phyloP scores from a whole-genome alignment of 83 land plant species.

The Isoetes engelmannii region DNA sequence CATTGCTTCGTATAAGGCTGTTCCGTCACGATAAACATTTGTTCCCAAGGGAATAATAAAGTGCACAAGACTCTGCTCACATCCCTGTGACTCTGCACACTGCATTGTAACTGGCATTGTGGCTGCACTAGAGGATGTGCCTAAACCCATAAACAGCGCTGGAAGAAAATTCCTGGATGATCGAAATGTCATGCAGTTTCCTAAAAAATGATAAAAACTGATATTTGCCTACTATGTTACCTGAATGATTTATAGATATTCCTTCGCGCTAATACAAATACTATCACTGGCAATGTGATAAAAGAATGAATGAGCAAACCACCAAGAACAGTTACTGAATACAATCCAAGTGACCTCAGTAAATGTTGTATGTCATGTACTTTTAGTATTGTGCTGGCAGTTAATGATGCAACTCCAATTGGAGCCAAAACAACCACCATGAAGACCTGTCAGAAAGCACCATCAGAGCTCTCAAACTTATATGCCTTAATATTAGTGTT shows the following conservation, averaged over 20 bases:
- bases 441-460: constrained; percentile 3
- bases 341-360: constrained; percentile 10
- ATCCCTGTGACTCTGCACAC: constrained; percentile 33
- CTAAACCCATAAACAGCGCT: constrained; percentile 28
- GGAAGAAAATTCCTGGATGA: constrained; percentile 27
- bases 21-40: constrained; percentile 38
- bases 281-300: constrained; percentile 4
- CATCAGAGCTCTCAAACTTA: too few relatives aligned
- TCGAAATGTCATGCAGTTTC: neutral
- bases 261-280: constrained; percentile 1
- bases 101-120: constrained; percentile 40
- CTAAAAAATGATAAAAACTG: too few relatives aligned
- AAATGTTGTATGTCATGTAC: constrained; percentile 5
- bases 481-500: too few relatives aligned
- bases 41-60: constrained; percentile 38
- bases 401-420: constrained; percentile 16
- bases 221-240: neutral
- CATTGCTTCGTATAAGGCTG: constrained; percentile 39
- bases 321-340: constrained; percentile 3
- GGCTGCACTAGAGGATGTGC: constrained; percentile 40
- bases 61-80: constrained; percentile 29
- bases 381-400: constrained; percentile 14
- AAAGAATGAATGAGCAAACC: constrained; percentile 15
- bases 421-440: constrained; percentile 11
- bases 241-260: neutral